Percentiles rank a stretch among this genome's conserved stretches.
phyloP scores from a whole-genome alignment of 2,329 filamentous ascomycete species.

The Colletotrichum liaoningense region DNA sequence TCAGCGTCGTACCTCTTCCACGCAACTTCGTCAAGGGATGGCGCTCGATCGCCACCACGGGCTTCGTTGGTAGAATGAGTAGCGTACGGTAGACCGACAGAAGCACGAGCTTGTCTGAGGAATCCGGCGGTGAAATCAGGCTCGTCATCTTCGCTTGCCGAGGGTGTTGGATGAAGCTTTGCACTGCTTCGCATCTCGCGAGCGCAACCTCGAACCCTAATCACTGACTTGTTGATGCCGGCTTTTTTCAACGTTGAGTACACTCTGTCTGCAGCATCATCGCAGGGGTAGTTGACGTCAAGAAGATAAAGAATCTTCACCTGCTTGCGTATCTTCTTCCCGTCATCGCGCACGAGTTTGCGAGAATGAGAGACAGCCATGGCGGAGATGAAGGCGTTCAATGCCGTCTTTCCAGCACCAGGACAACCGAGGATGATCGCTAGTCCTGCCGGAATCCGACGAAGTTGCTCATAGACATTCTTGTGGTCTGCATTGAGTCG shows the following conservation, averaged over 20 bases:
- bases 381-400: slow-evolving; percentile 55
- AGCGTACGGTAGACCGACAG: neutral
- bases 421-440: slow-evolving; percentile 59
- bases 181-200: slow-evolving; percentile 28
- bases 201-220: slow-evolving; percentile 32
- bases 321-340: slow-evolving; percentile 31
- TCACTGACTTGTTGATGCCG: slow-evolving; percentile 43
- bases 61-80: neutral
- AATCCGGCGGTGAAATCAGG: slow-evolving; percentile 28
- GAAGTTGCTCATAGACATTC: slow-evolving; percentile 48
- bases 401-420: slow-evolving; percentile 60
- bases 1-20: slow-evolving; percentile 53
- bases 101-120: slow-evolving; percentile 16
- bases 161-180: slow-evolving; percentile 12
- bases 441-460: slow-evolving; percentile 53
- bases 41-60: slow-evolving; percentile 32
- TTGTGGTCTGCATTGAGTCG: slow-evolving; percentile 52
- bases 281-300: slow-evolving; percentile 60
- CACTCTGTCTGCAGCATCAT: slow-evolving; percentile 58
- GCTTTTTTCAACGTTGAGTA: slow-evolving; percentile 48
- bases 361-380: slow-evolving; percentile 41
- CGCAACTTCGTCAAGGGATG: slow-evolving; percentile 55
- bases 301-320: slow-evolving; percentile 55
- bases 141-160: slow-evolving; percentile 32
- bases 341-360: neutral